Evolutionary conservation across 106 monocot species (phyloP).

Genomic region (Amphibolis antarctica): DNA sequence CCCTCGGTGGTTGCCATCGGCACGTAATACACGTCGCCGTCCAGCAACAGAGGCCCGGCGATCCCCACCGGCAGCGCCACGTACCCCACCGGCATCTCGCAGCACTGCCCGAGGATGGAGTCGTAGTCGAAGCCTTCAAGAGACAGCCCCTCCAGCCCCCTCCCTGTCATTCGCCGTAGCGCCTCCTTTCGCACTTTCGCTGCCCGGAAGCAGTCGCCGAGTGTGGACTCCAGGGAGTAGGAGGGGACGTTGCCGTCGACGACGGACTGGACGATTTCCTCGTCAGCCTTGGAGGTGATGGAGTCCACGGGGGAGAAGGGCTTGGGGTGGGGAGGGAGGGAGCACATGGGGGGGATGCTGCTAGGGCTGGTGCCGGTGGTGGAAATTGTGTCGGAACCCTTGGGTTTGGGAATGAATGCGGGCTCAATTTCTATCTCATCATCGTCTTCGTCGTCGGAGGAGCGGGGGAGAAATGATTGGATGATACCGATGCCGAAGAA

Average conservation of each 20-base stretch:
- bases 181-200: constrained; percentile 58
- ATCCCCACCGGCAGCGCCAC: constrained; percentile 63
- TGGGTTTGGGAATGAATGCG: constrained; percentile 6
- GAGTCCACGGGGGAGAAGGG: constrained; percentile 8
- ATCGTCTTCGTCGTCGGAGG: constrained; percentile 25
- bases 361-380: too few species aligned
- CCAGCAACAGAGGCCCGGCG: constrained; percentile 61
- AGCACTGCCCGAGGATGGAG: constrained; percentile 74
- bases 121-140: constrained; percentile 70
- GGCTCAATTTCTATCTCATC: neutral
- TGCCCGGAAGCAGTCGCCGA: constrained; percentile 55
- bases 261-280: constrained; percentile 43
- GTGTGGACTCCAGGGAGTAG: constrained; percentile 44
- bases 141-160: constrained; percentile 53
- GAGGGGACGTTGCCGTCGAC: constrained; percentile 48
- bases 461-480: constrained; percentile 31
- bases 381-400: constrained; percentile 25
- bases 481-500: constrained; percentile 63
- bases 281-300: constrained; percentile 30
- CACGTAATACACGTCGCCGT: constrained; percentile 45
- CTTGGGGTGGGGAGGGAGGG: constrained; percentile 4
- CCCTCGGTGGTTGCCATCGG: constrained; percentile 96
- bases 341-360: constrained; percentile 27
- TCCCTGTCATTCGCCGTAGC: constrained; percentile 44
- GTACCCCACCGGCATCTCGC: constrained; percentile 74